Base-by-base conservation (phyloP, 441 rosid species). In the Populus trichocarpa region DNA sequence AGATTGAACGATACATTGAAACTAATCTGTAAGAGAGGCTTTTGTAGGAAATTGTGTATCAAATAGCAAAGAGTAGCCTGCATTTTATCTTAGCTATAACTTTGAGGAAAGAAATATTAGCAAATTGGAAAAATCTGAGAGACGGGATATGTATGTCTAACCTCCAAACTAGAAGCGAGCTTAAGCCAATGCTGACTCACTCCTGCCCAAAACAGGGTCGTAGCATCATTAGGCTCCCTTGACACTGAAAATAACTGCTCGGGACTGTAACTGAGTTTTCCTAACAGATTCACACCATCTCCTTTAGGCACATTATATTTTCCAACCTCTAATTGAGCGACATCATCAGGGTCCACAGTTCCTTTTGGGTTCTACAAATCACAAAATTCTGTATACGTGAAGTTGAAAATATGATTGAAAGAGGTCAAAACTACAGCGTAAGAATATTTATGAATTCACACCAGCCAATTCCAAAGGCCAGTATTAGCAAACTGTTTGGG, bases 391-490 rank as follows among this genome's bases (percentile, higher is more conserved):
- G 66, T 28, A 23, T 4, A 65, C 14, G 2, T 64, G 16, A n/a
- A 10, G 32, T 6, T 64, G 26, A n/a, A 22, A 20, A n/a, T n/a
- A 13, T 20, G 66, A 61, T 61, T 61, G 66, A 61, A 6, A 67
- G n/a, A 26, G 38, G n/a, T 26, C 6, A 11, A 16, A 59, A 2
- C 8, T 11, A 8, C 30, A 28, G 8, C 32, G 1, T 7, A 67
- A 67, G 38, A 67, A 32, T 67, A 18, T 18, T 30, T 25, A 14
- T 25, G 46, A 65, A 16, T 36, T 9, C 8, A 2, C 82, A 88
- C 90, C 88, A 84, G 79, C 92, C 91, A 88, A 38, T 88, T 88
- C 88, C 89, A 89, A 73, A 87, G 69, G 68, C 88, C 89, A 33
- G 90, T 86, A 70, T 85, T 59, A 2, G 85, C 88, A 71, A 87